phyloP scores from a whole-genome alignment of 2,329 filamentous ascomycete species.

The Epichloe sylvatica region DNA sequence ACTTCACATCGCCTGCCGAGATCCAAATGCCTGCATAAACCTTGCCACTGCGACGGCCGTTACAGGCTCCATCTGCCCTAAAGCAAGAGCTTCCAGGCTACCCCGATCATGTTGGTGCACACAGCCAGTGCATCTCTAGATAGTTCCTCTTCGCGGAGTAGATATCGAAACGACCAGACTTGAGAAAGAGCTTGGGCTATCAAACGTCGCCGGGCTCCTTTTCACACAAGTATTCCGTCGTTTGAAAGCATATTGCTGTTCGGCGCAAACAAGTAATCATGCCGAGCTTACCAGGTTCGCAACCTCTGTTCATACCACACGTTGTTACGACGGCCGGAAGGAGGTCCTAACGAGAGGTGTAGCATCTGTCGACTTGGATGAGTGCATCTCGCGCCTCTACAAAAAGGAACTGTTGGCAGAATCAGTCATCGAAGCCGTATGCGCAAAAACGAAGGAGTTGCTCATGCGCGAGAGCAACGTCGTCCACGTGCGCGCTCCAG shows the following conservation, averaged over 20 bases:
- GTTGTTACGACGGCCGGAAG: background rate
- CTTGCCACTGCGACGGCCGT: slow-evolving; percentile 6
- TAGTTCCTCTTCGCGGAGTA: slow-evolving; percentile 23
- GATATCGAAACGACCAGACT: slow-evolving; percentile 14
- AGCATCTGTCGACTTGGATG: slow-evolving; percentile 96
- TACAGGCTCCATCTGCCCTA: background rate
- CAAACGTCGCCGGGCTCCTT: background rate
- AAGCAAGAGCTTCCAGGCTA: slow-evolving; percentile 18
- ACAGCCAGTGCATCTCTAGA: slow-evolving; percentile 21
- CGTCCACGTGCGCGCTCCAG: slow-evolving; percentile 86
- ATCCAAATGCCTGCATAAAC: slow-evolving; percentile 4
- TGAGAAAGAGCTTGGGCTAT: background rate
- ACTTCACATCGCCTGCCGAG: background rate
- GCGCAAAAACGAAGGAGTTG: slow-evolving; percentile 96
- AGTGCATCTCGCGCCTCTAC: slow-evolving; percentile 94
- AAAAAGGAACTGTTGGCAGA: slow-evolving; percentile 94
- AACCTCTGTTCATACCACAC: background rate
- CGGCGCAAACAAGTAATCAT: slow-evolving; percentile 22
- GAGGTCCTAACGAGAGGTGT: slow-evolving; percentile 5
- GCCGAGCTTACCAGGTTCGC: slow-evolving; percentile 43
- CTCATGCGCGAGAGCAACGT: slow-evolving; percentile 99
- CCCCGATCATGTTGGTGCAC: slow-evolving; percentile 29
- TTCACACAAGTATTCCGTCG: too few species aligned
- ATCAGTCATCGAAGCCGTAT: slow-evolving; percentile 97
- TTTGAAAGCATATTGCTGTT: background rate